Conservation (phyloP, 306 rosid species). For the Alnus rubra region DNA sequence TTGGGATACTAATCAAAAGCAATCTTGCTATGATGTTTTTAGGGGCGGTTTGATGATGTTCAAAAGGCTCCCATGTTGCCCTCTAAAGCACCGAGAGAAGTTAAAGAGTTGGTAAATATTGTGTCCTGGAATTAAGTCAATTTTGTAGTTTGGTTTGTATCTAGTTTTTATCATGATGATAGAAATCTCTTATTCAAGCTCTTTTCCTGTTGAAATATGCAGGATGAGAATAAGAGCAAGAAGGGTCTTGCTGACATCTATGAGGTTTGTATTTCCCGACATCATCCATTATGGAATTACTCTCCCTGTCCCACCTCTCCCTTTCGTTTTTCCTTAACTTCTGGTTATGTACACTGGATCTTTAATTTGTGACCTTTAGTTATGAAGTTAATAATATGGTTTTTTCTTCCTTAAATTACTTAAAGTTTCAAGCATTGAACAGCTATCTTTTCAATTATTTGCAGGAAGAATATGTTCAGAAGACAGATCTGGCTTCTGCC, state of each 20-base stretch:
- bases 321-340: neutral
- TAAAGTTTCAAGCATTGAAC: neutral
- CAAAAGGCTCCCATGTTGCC: constrained; percentile 65
- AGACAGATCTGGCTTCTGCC: constrained; percentile 53
- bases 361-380: neutral
- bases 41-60: constrained; percentile 79
- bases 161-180: constrained; percentile 9
- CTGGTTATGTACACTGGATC: neutral
- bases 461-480: constrained; percentile 87
- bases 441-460: constrained; percentile 22
- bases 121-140: constrained; percentile 18
- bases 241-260: constrained; percentile 83
- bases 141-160: constrained; percentile 22
- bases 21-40: constrained; percentile 27
- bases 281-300: constrained; percentile 20
- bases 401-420: neutral
- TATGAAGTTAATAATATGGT: neutral
- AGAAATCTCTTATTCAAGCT: constrained; percentile 23
- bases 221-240: constrained; percentile 95
- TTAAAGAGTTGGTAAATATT: constrained; percentile 69
- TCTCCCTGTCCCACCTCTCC: neutral
- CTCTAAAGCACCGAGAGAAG: constrained; percentile 64
- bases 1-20: neutral
- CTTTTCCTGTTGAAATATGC: constrained; percentile 25
- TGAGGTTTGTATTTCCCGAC: constrained; percentile 67